phyloP scores from a whole-genome alignment of 352 stramenopile genomes.

The Plasmopara viticola region DNA sequence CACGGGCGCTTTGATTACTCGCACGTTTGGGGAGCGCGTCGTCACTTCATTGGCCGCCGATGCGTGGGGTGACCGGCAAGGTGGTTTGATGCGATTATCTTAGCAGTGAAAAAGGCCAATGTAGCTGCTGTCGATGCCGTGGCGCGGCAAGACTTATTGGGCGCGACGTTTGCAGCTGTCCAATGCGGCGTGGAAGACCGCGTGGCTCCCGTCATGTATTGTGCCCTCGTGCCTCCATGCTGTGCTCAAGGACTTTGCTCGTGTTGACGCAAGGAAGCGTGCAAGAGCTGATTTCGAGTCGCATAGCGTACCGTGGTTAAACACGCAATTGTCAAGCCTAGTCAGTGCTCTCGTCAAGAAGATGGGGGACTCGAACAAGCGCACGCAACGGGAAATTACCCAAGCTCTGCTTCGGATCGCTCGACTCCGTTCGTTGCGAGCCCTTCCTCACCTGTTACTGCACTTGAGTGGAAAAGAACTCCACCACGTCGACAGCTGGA shows the following conservation, averaged over 20 bases:
- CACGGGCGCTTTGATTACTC: slow-evolving; percentile 57
- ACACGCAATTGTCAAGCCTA: slow-evolving; percentile 52
- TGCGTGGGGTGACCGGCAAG: slow-evolving; percentile 73
- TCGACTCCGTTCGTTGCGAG: slow-evolving; percentile 53
- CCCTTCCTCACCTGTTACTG: slow-evolving; percentile 50
- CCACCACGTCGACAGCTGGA: slow-evolving; percentile 47
- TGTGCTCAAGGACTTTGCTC: slow-evolving; percentile 61
- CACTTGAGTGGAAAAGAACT: slow-evolving; percentile 61
- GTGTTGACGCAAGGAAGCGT: slow-evolving; percentile 32
- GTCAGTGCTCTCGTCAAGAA: slow-evolving; percentile 49
- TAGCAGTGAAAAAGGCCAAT: slow-evolving; percentile 60
- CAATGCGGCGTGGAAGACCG: slow-evolving; percentile 71
- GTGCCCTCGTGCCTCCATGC: slow-evolving; percentile 58
- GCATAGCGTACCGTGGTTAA: slow-evolving; percentile 27
- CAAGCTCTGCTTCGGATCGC: slow-evolving; percentile 57
- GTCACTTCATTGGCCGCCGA: slow-evolving; percentile 59
- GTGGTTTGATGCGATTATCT: slow-evolving; percentile 66
- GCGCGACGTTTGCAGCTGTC: slow-evolving; percentile 52
- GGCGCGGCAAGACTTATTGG: slow-evolving; percentile 54
- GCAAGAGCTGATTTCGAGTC: slow-evolving; percentile 29
- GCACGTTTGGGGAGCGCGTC: slow-evolving; percentile 63
- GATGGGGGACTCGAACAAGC: slow-evolving; percentile 75
- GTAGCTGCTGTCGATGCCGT: slow-evolving; percentile 21
- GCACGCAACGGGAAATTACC: slow-evolving; percentile 60
- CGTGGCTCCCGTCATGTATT: slow-evolving; percentile 79